Conservation (phyloP, 495 filamentous ascomycete species). For the Aspergillus funiculosus region DNA sequence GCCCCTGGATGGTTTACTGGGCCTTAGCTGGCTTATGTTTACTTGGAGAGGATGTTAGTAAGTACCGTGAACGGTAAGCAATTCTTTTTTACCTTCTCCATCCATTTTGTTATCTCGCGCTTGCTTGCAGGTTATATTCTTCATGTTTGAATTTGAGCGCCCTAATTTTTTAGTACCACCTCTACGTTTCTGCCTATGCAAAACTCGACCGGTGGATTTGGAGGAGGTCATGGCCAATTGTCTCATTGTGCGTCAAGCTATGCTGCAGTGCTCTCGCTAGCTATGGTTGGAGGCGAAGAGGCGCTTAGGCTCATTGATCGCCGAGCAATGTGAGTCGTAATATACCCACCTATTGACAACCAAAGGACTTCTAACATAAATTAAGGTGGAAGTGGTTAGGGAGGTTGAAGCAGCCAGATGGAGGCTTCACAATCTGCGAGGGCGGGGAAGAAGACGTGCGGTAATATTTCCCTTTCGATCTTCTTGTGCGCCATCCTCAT, state of each 20-base stretch:
- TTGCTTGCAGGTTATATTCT: slow-evolving; percentile 1
- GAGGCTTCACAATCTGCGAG: slow-evolving; percentile 72
- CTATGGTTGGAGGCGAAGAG: slow-evolving; percentile 67
- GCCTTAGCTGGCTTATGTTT: slow-evolving; percentile 63
- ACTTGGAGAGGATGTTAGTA: slow-evolving; percentile 68
- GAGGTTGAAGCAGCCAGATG: slow-evolving; percentile 72
- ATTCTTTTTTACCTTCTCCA: slow-evolving; percentile 3
- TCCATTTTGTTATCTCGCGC: slow-evolving; percentile 5
- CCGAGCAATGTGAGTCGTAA: slow-evolving; percentile 58
- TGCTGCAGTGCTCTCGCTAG: slow-evolving; percentile 69
- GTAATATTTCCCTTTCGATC: slow-evolving; percentile 37
- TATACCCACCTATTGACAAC: neutral
- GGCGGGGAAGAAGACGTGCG: slow-evolving; percentile 90
- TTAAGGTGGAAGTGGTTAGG: slow-evolving; percentile 78
- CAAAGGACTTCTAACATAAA: slow-evolving; percentile 19
- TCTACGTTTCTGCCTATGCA: slow-evolving; percentile 72
- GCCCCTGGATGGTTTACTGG: slow-evolving; percentile 96
- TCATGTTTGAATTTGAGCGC: neutral
- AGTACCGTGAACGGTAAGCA: slow-evolving; percentile 58
- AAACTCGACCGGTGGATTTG: slow-evolving; percentile 80
- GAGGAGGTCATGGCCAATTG: slow-evolving; percentile 84
- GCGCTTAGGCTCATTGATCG: slow-evolving; percentile 73
- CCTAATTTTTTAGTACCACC: slow-evolving; percentile 48
- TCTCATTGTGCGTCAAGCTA: slow-evolving; percentile 88
- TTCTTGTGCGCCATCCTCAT: neutral